phyloP scores from a whole-genome alignment of 805 yeast species.

The Kuraishia ogatae region DNA sequence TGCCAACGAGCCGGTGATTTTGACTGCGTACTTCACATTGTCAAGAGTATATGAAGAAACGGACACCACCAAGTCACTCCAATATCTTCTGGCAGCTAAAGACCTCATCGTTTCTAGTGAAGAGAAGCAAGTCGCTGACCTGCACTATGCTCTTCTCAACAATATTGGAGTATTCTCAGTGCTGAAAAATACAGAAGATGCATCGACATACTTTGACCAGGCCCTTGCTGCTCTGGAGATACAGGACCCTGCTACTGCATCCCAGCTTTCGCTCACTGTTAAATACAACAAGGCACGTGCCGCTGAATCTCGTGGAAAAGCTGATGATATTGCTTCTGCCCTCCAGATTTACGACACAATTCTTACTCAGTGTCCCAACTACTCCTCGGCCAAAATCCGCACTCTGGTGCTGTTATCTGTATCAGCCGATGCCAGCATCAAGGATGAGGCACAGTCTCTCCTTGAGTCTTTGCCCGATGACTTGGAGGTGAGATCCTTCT shows the following conservation, averaged over 20 bases:
- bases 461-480: slow-evolving; percentile 47
- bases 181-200: slow-evolving; percentile 42
- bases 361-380: slow-evolving; percentile 54
- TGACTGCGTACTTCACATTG: slow-evolving; percentile 59
- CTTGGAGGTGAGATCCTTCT: slow-evolving; percentile 81
- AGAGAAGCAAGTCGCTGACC: slow-evolving; percentile 30
- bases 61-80: slow-evolving; percentile 60
- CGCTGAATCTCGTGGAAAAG: slow-evolving; percentile 21
- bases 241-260: slow-evolving; percentile 5
- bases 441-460: slow-evolving; percentile 44
- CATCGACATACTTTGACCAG: slow-evolving; percentile 41
- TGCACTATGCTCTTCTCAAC: slow-evolving; percentile 57
- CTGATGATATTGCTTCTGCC: slow-evolving; percentile 19
- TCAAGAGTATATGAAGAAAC: slow-evolving; percentile 62
- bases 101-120: slow-evolving; percentile 28
- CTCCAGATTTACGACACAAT: slow-evolving; percentile 42
- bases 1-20: slow-evolving; percentile 45
- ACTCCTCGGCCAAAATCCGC: slow-evolving; percentile 70
- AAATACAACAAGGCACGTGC: slow-evolving; percentile 74
- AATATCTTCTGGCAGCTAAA: slow-evolving; percentile 36
- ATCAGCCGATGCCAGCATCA: slow-evolving; percentile 38
- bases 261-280: slow-evolving; percentile 32
- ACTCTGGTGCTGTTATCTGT: slow-evolving; percentile 52
- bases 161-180: slow-evolving; percentile 82
- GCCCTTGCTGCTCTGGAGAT: slow-evolving; percentile 29